Evolutionary conservation across 768 basidiomycete species (phyloP).

Genomic region (Podaxis sp.): DNA sequence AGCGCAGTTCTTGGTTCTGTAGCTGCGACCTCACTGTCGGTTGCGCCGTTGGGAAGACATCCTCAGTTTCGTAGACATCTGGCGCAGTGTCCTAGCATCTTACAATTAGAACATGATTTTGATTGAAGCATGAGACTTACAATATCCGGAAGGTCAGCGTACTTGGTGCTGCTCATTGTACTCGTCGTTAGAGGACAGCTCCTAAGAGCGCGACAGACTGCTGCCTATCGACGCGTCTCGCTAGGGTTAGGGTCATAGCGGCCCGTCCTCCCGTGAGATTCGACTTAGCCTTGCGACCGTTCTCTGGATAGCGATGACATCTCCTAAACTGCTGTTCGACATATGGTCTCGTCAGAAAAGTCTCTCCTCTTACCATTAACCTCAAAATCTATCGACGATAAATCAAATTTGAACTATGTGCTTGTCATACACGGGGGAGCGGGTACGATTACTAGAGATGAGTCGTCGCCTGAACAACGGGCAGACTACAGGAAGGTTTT

Average conservation of each 20-base stretch:
- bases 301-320: background rate
- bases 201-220: background rate
- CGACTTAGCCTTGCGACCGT: background rate
- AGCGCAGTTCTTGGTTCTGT: constrained; percentile 13
- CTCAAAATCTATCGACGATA: background rate
- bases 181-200: background rate
- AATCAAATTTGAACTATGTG: constrained; percentile 25
- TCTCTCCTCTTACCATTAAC: background rate
- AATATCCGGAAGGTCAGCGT: constrained; percentile 89
- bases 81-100: constrained; percentile 76
- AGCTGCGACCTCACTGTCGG: constrained; percentile 42
- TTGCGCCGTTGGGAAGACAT: constrained; percentile 57
- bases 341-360: constrained; percentile 5
- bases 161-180: constrained; percentile 71
- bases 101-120: constrained; percentile 5
- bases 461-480: constrained; percentile 60
- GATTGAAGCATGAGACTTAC: constrained; percentile 45
- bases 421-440: constrained; percentile 84
- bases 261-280: background rate
- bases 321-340: background rate
- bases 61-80: constrained; percentile 92
- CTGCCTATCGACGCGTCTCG: background rate
- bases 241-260: background rate
- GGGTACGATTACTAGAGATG: constrained; percentile 60
- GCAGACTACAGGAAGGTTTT: constrained; percentile 59